These are phyloP conservation scores for Calonectria crousiana DNA, from an alignment of 2,329 filamentous ascomycete genomes.

Conservation along the genomic window DNA sequence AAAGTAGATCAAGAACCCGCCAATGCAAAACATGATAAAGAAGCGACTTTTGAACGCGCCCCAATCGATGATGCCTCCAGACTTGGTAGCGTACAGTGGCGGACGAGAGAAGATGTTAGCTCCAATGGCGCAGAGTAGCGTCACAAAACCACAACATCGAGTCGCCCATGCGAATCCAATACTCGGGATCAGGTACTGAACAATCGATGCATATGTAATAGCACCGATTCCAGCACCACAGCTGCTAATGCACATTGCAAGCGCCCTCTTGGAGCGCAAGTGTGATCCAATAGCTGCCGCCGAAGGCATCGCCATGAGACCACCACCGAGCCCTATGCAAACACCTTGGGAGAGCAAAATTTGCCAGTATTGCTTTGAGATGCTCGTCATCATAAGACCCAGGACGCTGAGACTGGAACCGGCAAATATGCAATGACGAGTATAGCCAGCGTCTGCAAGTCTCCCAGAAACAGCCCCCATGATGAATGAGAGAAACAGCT, in stretches of 20 bases:
- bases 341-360: slow-evolving; percentile 7
- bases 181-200: background rate
- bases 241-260: slow-evolving; percentile 10
- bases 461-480: background rate
- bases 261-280: background rate
- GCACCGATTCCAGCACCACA: background rate
- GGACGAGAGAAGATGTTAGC: background rate
- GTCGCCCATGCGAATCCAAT: slow-evolving; percentile 9
- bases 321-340: slow-evolving; percentile 2
- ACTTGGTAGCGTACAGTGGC: background rate
- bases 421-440: background rate
- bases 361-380: slow-evolving; percentile 2
- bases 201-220: background rate
- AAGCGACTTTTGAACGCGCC: background rate
- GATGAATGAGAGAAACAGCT: background rate
- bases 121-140: background rate
- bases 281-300: background rate
- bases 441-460: slow-evolving; percentile 10
- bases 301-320: slow-evolving; percentile 7
- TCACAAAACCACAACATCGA: background rate
- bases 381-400: background rate
- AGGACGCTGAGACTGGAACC: background rate
- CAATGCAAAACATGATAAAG: background rate
- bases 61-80: background rate
- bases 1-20: background rate